Conservation (phyloP, 768 basidiomycete genomes). For the Russula foetens region DNA sequence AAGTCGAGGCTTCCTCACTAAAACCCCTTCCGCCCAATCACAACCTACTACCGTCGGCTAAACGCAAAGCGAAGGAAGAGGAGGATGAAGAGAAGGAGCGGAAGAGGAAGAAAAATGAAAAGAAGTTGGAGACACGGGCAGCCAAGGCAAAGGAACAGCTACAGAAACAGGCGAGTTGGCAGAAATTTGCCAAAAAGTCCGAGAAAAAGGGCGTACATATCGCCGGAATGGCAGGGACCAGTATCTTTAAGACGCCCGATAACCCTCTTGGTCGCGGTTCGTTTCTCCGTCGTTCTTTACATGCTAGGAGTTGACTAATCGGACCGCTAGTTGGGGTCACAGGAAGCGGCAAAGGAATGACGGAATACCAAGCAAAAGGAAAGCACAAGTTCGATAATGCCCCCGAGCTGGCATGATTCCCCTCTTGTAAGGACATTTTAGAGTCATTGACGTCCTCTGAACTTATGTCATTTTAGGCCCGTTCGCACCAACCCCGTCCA, state of each 20-base stretch:
- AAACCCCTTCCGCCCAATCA: conserved; percentile 60
- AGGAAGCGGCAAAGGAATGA: conserved; percentile 18
- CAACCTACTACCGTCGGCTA: conserved; percentile 37
- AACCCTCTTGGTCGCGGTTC: conserved; percentile 81
- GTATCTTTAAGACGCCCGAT: conserved; percentile 92
- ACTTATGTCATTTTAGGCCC: background rate
- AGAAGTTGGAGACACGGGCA: conserved; percentile 77
- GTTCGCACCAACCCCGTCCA: background rate
- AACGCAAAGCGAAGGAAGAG: conserved; percentile 69
- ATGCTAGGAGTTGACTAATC: background rate
- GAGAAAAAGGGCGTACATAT: conserved; percentile 91
- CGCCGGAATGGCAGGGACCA: conserved; percentile 80
- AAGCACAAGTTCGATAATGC: conserved; percentile 18
- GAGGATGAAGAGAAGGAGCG: conserved; percentile 83
- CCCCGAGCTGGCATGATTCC: conserved; percentile 7
- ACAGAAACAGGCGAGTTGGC: conserved; percentile 81
- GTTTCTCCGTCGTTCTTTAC: conserved; percentile 26
- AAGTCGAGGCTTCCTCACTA: conserved; percentile 63
- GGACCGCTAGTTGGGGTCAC: conserved; percentile 9
- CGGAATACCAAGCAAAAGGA: conserved; percentile 18
- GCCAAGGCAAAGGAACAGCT: conserved; percentile 85
- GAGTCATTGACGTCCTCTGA: background rate
- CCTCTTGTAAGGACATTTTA: background rate
- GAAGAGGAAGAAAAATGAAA: conserved; percentile 95
- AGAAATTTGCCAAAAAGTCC: conserved; percentile 91